phyloP scores from a whole-genome alignment of 257 asterid genomes.

The Rehmannia glutinosa region DNA sequence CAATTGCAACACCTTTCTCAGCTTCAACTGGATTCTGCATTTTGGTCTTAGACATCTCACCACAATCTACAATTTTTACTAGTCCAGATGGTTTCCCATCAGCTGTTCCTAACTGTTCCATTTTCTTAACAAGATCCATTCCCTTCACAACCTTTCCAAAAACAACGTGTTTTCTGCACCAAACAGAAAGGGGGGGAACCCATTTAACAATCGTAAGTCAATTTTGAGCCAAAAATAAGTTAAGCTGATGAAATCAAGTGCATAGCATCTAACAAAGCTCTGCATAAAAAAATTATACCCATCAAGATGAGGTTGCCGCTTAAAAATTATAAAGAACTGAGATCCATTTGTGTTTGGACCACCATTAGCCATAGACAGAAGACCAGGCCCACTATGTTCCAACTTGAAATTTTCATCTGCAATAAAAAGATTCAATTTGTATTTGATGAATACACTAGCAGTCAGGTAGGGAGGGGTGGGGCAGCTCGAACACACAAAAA shows the following conservation, averaged over 20 bases:
- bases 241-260: background rate
- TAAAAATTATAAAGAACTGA: slow-evolving; percentile 87
- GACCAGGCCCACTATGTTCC: slow-evolving; percentile 66
- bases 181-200: slow-evolving; percentile 4
- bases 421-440: slow-evolving; percentile 1
- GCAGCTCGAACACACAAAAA: slow-evolving; percentile 10
- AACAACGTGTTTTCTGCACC: slow-evolving; percentile 92
- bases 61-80: slow-evolving; percentile 79
- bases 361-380: slow-evolving; percentile 97
- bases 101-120: slow-evolving; percentile 75
- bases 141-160: slow-evolving; percentile 94
- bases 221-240: slow-evolving; percentile 5
- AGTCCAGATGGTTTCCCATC: slow-evolving; percentile 59
- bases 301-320: slow-evolving; percentile 92
- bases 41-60: slow-evolving; percentile 50
- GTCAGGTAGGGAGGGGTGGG: background rate
- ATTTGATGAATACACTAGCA: slow-evolving; percentile 8
- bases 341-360: slow-evolving; percentile 97
- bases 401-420: slow-evolving; percentile 92
- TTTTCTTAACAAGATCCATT: slow-evolving; percentile 71
- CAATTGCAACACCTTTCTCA: slow-evolving; percentile 52
- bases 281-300: slow-evolving; percentile 58
- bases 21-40: slow-evolving; percentile 27
- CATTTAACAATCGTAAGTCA: background rate
- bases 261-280: background rate